Evolutionary conservation across 208 protist genomes (phyloP), one percentile per base, ranked within the genome.

Genomic region (Naegleria lovaniensis): DNA sequence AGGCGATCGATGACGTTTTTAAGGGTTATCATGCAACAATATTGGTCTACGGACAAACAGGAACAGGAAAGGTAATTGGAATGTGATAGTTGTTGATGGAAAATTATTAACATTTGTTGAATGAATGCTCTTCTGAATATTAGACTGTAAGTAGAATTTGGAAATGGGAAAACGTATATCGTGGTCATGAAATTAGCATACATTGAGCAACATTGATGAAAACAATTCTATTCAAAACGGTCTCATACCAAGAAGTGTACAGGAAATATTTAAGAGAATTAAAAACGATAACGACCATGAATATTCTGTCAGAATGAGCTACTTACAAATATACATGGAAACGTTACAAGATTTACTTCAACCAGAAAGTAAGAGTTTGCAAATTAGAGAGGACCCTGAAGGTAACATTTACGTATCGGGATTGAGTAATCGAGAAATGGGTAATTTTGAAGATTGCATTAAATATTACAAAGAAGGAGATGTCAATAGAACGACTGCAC

Each of bases 31-130:
- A 93, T 83, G 90, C 25, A n/a, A 92, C 90, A 39, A 83, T 93
- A 36, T 93, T 93, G 39, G 92, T 88, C 11, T 93, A 93, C 84
- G 92, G 92, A 25, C 92, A 93, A 67, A 93, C 92, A 4, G 92
- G 92, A 33, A 93, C 92, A n/a, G 92, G 92, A 4, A 93, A 93
- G 38, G 93, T 92, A 19, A 51, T 48, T 87, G 91, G 55, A 92
- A 38, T n/a, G n/a, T n/a, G n/a, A 86, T 4, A 79, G 90, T 41
- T 9, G 25, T 36, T 58, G 51, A 58, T 19, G 51, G 15, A 5
- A n/a, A n/a, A n/a, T n/a, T n/a, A n/a, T n/a, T n/a, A n/a, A n/a
- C n/a, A n/a, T n/a, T n/a, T n/a, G n/a, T n/a, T n/a, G n/a, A n/a
- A n/a, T n/a, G n/a, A n/a, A n/a, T n/a, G n/a, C n/a, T n/a, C n/a